Evolutionary conservation across 306 rosid genomes (phyloP), one percentile per base, ranked within the genome.

Genomic region (Medicago arabica): DNA sequence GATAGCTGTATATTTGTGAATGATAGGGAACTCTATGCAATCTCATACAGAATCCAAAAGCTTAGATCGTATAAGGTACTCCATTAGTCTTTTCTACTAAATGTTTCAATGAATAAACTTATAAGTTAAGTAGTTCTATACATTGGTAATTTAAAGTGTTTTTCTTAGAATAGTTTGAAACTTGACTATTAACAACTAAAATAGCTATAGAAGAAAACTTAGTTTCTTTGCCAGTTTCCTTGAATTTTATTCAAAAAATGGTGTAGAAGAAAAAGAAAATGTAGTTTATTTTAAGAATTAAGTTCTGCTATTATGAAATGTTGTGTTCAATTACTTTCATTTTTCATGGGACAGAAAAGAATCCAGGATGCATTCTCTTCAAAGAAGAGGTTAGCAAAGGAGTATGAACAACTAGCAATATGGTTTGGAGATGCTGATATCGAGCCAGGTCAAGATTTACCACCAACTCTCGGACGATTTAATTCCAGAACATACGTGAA

Each of bases 341-440:
- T 44, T 77, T 70, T 58, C 55, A 39, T 72, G 25, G 39, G 8
- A 70, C 80, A 95, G 98, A 83, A 86, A 87, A 87, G 81, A 85
- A 89, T 95, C 76, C 87, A 61, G 75, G 97, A 89, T 74, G 94
- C 90, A 41, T 83, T 95, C 81, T 17, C 87, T 81, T 84, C 93
- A 1, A 92, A 83, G 84, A 95, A 82, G 91, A 88, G 87, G 85
- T 72, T 88, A 84, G 86, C 80, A 54, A 90, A 88, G 88, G 97
- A 92, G 81, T 92, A 95, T 36, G 91, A 95, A 78, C 93, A 83
- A 80, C 89, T 95, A 19, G 95, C 93, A 31, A 85, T 92, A 80
- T 95, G 97, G 97, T 89, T 81, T 51, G 99, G 97, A 64, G 97
- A 90, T 46, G 14, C 73, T 15, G 89, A 84, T 67, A 60, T 85